A percentile compares a stretch with the other conserved stretches of the same genome.
phyloP scores from a whole-genome alignment of 768 basidiomycete species.

The Gymnopilus junonius region DNA sequence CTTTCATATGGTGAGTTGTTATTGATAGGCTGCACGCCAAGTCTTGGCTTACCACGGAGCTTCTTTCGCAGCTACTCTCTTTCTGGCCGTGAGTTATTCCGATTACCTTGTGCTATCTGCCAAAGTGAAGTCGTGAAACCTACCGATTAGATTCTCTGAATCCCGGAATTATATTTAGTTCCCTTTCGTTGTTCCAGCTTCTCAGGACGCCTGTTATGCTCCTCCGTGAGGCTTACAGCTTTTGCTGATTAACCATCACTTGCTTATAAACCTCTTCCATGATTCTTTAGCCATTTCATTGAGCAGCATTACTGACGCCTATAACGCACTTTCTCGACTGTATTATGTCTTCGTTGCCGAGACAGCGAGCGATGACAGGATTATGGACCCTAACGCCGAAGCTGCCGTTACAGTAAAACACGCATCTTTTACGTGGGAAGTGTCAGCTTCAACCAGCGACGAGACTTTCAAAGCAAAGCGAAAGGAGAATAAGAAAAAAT shows the following conservation, averaged over 20 bases:
- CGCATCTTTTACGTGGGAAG: constrained; percentile 79
- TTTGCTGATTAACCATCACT: background rate
- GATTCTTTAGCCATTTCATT: constrained; percentile 3
- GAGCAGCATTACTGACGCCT: constrained; percentile 1
- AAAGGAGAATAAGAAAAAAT: background rate
- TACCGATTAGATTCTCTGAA: constrained; percentile 49
- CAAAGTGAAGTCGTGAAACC: background rate
- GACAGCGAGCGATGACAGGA: background rate
- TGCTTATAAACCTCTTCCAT: constrained; percentile 6
- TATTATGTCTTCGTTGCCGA: constrained; percentile 9
- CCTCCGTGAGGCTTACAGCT: constrained; percentile 42
- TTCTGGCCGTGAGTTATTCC: background rate
- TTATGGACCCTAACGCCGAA: background rate
- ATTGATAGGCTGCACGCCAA: background rate
- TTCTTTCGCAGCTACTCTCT: background rate
- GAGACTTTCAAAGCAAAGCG: constrained; percentile 21
- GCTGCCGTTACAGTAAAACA: background rate
- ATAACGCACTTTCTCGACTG: constrained; percentile 1
- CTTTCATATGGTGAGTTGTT: constrained; percentile 49
- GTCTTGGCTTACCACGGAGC: background rate
- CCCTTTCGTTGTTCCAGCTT: constrained; percentile 83
- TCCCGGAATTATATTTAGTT: constrained; percentile 79
- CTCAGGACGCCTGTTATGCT: constrained; percentile 83
- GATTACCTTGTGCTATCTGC: background rate
- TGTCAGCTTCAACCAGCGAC: constrained; percentile 48